Evolutionary conservation across 2,329 filamentous ascomycete species (phyloP), one percentile per base, ranked within the genome.

Genomic region (Exophiala sideris): DNA sequence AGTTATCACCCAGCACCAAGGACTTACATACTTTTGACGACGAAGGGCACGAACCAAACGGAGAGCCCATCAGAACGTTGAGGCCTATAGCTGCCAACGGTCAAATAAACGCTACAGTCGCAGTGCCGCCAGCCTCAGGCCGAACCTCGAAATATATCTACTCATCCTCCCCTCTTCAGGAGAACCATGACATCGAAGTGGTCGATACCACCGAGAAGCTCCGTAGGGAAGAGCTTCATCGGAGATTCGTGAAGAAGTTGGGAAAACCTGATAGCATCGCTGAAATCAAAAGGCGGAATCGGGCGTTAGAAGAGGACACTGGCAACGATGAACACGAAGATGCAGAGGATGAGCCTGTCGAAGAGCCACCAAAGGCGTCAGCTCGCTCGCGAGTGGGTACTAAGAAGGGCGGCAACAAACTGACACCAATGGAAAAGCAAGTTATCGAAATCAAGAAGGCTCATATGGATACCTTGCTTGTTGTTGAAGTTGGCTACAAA

Each of bases 401-500:
- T 67, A 95, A 89, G 72, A 95, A 90, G 68, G 82, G 83, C 57
- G 81, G 71, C n/a, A 85, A 83, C 50, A 96, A 96, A 68, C 80
- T 99, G 56, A 99, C 94, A 0, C 94, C 94, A 0, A 88, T 99
- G 85, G 91, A 97, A 70, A 82, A 88, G 38, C 94, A 97, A 66
- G 88, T 96, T 54, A 79, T 99, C 5, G 91, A 95, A 14, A 95
- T 99, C 70, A 99, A 99, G 74, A 81, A 85, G 56, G 89, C 92
- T 63, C 86, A 97, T 68, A 80, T 90, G 75, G 94, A 97, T 67
- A 94, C 92, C 0, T 66, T 99, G 16, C 78, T 99, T 32, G 88
- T 97, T 10, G 85, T 97, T 48, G 92, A 99, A 69, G 94, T 97
- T 7, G 94, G 94, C 47, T 99, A 99, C 75, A 99, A 99, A 69